Base-by-base conservation (phyloP, 176 grass and related monocot species). In the Poa pratensis region DNA sequence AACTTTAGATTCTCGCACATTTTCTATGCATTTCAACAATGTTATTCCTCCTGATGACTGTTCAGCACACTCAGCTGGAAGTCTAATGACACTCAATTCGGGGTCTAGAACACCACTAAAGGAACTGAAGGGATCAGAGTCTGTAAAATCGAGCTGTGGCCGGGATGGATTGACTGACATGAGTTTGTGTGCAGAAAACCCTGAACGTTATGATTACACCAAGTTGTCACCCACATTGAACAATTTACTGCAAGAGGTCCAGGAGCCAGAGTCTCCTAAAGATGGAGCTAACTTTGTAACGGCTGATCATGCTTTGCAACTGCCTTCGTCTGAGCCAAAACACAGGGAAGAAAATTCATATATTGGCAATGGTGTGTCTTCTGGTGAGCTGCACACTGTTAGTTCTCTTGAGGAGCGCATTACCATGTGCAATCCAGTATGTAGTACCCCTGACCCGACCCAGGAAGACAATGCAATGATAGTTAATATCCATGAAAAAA, bases 1-100 rank as follows among this genome's bases (percentile, higher is more conserved):
- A 83, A 99, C 96, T 50, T 77, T 99, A 42, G 96, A 99, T 89
- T 99, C 96, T 52, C 90, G 53, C 34, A 89, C 93, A 39, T 99
- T 99, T 68, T 96, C 93, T 45, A 65, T 91, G 76, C 91, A 96
- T 84, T 99, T 88, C 69, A 88, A 83, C 37, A 96, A 77, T 78
- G 70, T 93, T 79, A 93, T 64, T 73, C 78, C 83, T 15, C 57
- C 70, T 10, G 93, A 95, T 52, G 93, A 95, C 28, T 87, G 46
- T 70, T 87, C 96, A 53, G 39, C 84, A 62, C 89, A 84, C 82
- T 99, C 93, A 64, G 86, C 66, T 34, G 82, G 82, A 73, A 95
- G 91, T 81, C 34, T 94, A 53, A 92, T 59, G 76, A 90, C 86
- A 64, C 88, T 88, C 20, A 74, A 81, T 78, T 52, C 34, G 5